Evolutionary conservation across 768 basidiomycete genomes (phyloP).

Genomic region (Termitomyces sp.): DNA sequence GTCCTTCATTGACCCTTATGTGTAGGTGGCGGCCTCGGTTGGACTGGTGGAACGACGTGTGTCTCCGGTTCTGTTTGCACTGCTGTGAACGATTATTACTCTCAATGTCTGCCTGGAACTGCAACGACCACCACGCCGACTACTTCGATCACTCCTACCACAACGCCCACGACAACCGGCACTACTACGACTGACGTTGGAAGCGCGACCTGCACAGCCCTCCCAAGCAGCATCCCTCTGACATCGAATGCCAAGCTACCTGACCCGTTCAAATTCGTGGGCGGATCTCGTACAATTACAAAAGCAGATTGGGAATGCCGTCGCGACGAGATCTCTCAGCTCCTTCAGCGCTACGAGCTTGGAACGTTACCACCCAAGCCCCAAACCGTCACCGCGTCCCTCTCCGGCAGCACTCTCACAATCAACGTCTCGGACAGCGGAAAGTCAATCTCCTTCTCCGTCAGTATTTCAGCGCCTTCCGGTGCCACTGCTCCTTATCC

Average conservation of each 20-base stretch:
- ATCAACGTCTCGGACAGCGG: conserved; percentile 42
- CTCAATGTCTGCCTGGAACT: conserved; percentile 27
- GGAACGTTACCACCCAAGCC: conserved; percentile 46
- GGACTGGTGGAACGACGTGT: conserved; percentile 30
- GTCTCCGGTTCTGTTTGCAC: conserved; percentile 26
- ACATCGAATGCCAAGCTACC: conserved; percentile 37
- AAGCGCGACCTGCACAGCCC: conserved; percentile 17
- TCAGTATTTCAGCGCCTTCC: conserved; percentile 38
- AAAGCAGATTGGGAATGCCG: conserved; percentile 47
- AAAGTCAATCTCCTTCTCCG: conserved; percentile 43
- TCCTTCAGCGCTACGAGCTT: conserved; percentile 48
- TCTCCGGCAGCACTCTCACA: conserved; percentile 38
- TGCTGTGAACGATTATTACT: conserved; percentile 26
- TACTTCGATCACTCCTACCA: too few relatives aligned
- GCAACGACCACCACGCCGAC: conserved; percentile 14
- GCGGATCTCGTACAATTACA: conserved; percentile 36
- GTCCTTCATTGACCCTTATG: neutral
- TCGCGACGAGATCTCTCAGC: conserved; percentile 38
- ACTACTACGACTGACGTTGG: conserved; percentile 2
- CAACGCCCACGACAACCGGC: conserved; percentile 6
- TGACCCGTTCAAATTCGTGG: conserved; percentile 48
- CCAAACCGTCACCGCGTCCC: conserved; percentile 34
- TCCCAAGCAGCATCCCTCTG: conserved; percentile 25
- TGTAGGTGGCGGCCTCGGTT: conserved; percentile 30
- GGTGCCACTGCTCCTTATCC: conserved; percentile 42